Percentiles rank a stretch among this genome's conserved stretches.
Evolutionary conservation across 1,284 basidiomycete genomes (phyloP).

Genomic region (Cystobasidiaceae sp.): DNA sequence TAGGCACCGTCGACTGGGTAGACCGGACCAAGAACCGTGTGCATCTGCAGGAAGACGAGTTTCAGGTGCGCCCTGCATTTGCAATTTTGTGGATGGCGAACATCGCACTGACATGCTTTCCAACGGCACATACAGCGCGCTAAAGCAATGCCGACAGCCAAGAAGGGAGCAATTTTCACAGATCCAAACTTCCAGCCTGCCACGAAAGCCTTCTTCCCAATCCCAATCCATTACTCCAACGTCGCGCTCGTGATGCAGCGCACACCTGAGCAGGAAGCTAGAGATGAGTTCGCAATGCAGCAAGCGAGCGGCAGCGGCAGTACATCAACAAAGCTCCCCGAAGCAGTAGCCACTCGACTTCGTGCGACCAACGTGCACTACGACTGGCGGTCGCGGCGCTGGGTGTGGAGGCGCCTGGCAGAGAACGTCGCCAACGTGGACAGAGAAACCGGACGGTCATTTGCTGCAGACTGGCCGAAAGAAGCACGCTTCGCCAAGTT

Average conservation of each 20-base stretch:
- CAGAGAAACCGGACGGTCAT: not conserved
- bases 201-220: not conserved
- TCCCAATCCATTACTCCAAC: slow-evolving; percentile 31
- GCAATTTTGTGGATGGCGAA: not conserved
- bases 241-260: slow-evolving; percentile 21
- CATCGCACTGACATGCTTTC: not conserved
- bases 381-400: slow-evolving; percentile 6
- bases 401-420: slow-evolving; percentile 21
- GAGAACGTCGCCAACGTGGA: slow-evolving; percentile 17
- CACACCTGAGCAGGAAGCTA: slow-evolving; percentile 18
- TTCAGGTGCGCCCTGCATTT: slow-evolving; percentile 29
- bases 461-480: slow-evolving; percentile 8
- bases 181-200: slow-evolving; percentile 17
- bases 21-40: slow-evolving; percentile 48
- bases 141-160: slow-evolving; percentile 4
- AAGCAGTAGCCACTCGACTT: slow-evolving; percentile 12
- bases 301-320: not conserved
- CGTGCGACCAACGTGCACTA: slow-evolving; percentile 12
- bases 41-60: slow-evolving; percentile 43
- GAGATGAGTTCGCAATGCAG: slow-evolving; percentile 14
- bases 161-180: slow-evolving; percentile 21
- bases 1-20: slow-evolving; percentile 43
- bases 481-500: slow-evolving; percentile 1
- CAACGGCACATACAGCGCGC: not conserved
- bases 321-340: not conserved